Evolutionary conservation across 169 alveolate species (phyloP), one percentile per base, ranked within the genome.

Genomic region (Theileria equi): DNA sequence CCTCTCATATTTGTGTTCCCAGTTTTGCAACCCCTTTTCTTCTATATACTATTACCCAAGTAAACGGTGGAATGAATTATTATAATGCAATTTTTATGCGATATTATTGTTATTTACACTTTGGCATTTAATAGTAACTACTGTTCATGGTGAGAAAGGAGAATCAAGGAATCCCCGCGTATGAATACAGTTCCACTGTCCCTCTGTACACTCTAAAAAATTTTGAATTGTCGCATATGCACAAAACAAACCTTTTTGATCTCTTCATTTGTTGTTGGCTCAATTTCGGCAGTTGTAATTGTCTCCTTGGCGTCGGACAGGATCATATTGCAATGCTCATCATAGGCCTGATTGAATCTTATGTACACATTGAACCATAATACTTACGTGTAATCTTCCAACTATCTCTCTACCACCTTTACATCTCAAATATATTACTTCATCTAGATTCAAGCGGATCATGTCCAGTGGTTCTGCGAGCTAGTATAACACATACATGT

Each of bases 291-390:
- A 11, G 71, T 68, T 4, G 90, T 89, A 29, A 88, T 80, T 38
- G 88, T 90, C 63, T 94, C 98, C 52, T 80, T 90, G 23, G 89
- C 98, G 32, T 93, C 93, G 5, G 94, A 92, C 34, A 94, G 89
- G 35, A 94, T 90, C 94, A 94, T 88, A 63, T 94, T 94, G 36
- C 94, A 71, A 82, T 94, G 98, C 29, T 87, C 92, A 69, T 94
- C 98, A 45, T 81, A 93, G 10, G 97, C 97, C 95, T 92, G 68
- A 11, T 63, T 25, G 40, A 6, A 6, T 16, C 7, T 32, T 1
- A 23, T 1, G 35, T 53, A 53, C 7, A 29, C 0, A 1, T 54
- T 19, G 17, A 13, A 36, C 23, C 19, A 26, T 38, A 2, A 44
- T 13, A n/a, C 49, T 41, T 64, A 90, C 94, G 72, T 92, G 94